phyloP scores from a whole-genome alignment of 345 rosid genomes.

The Cardiospermum halicacabum region DNA sequence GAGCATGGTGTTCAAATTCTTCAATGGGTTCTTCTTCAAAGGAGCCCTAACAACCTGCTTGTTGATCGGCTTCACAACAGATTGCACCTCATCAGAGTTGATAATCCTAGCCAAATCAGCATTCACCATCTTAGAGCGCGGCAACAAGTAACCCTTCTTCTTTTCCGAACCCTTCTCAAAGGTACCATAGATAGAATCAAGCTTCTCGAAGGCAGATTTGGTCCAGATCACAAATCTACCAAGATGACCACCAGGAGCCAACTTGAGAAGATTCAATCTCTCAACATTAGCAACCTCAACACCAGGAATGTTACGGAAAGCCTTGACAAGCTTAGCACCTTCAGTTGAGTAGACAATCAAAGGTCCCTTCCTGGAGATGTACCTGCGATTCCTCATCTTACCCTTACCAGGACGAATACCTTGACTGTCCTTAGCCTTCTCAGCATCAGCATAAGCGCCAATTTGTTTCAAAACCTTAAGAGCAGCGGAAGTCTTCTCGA shows the following conservation, averaged over 20 bases:
- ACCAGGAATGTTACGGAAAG: constrained; percentile 90
- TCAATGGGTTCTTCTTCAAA: constrained; percentile 89
- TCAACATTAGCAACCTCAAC: constrained; percentile 88
- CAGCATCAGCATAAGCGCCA: constrained; percentile 82
- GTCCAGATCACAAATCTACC: constrained; percentile 97
- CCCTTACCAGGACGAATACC: constrained; percentile 92
- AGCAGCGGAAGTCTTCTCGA: constrained; percentile 83
- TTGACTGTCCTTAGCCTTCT: constrained; percentile 85
- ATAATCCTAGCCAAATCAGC: constrained; percentile 91
- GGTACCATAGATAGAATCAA: constrained; percentile 79
- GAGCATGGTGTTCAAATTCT: constrained; percentile 78
- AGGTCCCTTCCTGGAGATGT: constrained; percentile 85
- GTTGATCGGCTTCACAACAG: constrained; percentile 81
- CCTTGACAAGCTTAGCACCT: constrained; percentile 84
- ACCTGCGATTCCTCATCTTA: constrained; percentile 81
- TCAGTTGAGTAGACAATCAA: constrained; percentile 76
- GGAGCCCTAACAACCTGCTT: constrained; percentile 66
- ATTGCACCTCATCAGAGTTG: constrained; percentile 93
- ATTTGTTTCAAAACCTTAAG: constrained; percentile 76
- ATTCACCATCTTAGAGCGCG: constrained; percentile 91
- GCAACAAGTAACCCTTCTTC: constrained; percentile 89
- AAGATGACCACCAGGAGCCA: constrained; percentile 97
- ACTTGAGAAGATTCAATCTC: constrained; percentile 70
- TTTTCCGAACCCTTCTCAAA: constrained; percentile 77
- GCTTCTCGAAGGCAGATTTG: constrained; percentile 88